A percentile compares a stretch with the other conserved stretches of the same genome.
phyloP scores from a whole-genome alignment of 2,329 filamentous ascomycete genomes.

The Pseudogymnoascus sp. region DNA sequence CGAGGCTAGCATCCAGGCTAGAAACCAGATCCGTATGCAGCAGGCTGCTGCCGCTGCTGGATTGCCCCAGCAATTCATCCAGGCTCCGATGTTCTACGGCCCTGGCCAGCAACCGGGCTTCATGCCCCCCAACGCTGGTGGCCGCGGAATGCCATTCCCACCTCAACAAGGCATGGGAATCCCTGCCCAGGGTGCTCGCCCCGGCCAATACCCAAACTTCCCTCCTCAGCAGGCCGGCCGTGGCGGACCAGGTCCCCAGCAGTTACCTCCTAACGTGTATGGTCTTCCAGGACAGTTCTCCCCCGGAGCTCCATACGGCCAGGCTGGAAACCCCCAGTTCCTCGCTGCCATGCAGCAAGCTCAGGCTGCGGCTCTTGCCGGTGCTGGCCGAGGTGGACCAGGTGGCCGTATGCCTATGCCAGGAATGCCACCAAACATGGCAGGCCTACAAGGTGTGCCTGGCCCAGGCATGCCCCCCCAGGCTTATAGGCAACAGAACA shows the following conservation, averaged over 20 bases:
- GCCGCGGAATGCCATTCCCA: slow-evolving; percentile 60
- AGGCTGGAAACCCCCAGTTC: slow-evolving; percentile 72
- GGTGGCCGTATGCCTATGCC: slow-evolving; percentile 58
- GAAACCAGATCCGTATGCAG: slow-evolving; percentile 97
- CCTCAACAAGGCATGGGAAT: slow-evolving; percentile 54
- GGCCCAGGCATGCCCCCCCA: slow-evolving; percentile 40
- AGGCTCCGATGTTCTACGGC: slow-evolving; percentile 85
- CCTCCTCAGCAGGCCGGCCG: slow-evolving; percentile 79
- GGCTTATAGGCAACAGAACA: slow-evolving; percentile 37
- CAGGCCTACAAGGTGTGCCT: slow-evolving; percentile 44
- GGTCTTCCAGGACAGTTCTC: slow-evolving; percentile 73
- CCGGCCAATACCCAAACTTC: slow-evolving; percentile 79
- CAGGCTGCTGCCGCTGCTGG: slow-evolving; percentile 86
- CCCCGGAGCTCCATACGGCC: slow-evolving; percentile 66
- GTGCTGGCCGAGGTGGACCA: slow-evolving; percentile 31
- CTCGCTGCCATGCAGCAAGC: slow-evolving; percentile 78
- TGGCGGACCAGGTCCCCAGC: slow-evolving; percentile 72
- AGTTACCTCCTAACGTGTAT: slow-evolving; percentile 83
- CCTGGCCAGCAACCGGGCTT: slow-evolving; percentile 70
- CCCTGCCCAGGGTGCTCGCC: slow-evolving; percentile 73
- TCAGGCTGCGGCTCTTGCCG: slow-evolving; percentile 50
- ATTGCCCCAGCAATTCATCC: slow-evolving; percentile 82
- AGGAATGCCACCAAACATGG: slow-evolving; percentile 67
- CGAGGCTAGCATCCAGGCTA: slow-evolving; percentile 97
- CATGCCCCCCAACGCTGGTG: slow-evolving; percentile 49